phyloP scores from a whole-genome alignment of 192 early-diverging fungal genomes.

The Podochytrium sp. region DNA sequence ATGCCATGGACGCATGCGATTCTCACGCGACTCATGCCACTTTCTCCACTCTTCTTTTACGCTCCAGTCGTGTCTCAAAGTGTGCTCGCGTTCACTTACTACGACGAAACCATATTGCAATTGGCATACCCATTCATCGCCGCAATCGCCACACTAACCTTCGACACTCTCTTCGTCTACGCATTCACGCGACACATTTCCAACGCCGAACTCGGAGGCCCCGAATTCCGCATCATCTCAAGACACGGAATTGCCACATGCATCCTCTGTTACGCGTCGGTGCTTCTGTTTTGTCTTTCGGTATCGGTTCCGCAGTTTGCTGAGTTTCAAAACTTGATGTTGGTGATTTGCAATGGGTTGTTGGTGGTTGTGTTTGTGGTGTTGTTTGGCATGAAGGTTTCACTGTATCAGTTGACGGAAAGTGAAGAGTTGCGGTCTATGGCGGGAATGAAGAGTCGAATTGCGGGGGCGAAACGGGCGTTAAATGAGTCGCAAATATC shows the following conservation, averaged over 20 bases:
- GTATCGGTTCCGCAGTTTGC: background rate
- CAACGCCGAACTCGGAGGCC: background rate
- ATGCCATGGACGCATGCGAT: background rate
- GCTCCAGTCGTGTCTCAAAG: conserved; percentile 1
- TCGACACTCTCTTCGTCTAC: background rate
- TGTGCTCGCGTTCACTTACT: background rate
- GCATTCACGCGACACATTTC: background rate
- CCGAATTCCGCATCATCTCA: background rate
- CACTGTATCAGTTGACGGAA: background rate
- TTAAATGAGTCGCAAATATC: background rate
- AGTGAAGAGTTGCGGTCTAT: background rate
- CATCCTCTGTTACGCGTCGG: background rate
- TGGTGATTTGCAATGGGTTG: background rate
- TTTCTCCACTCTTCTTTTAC: conserved; percentile 18
- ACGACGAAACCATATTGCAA: background rate
- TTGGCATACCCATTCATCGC: background rate
- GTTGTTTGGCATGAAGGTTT: background rate
- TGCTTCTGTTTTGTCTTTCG: background rate
- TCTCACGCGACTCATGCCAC: background rate
- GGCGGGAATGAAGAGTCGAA: background rate
- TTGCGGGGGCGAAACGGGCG: background rate
- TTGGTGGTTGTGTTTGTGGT: background rate
- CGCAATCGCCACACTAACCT: background rate
- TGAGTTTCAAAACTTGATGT: background rate
- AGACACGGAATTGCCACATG: background rate